Evolutionary conservation across 257 asterid species (phyloP).

Genomic region (Solanum appendiculatum): DNA sequence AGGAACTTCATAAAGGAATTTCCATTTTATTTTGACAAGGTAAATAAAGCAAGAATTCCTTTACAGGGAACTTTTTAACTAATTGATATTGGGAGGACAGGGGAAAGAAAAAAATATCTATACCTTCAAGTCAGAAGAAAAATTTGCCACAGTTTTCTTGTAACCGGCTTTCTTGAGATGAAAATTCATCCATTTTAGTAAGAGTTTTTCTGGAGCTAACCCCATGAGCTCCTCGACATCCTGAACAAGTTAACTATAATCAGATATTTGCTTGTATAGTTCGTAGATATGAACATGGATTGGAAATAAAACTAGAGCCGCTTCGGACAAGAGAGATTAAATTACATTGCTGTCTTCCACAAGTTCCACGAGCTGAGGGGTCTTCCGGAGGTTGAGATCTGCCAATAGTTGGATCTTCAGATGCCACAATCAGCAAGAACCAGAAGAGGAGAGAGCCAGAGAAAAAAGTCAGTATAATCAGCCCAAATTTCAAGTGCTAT

Average conservation of each 20-base stretch:
- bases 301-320: neutral
- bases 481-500: neutral
- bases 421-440: slow-evolving; percentile 1
- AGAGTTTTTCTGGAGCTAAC: slow-evolving; percentile 93
- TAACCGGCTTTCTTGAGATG: slow-evolving; percentile 94
- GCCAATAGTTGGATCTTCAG: slow-evolving; percentile 91
- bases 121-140: slow-evolving; percentile 93
- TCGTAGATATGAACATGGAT: neutral
- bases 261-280: neutral
- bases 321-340: neutral
- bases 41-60: neutral
- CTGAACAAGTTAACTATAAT: slow-evolving; percentile 33
- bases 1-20: neutral
- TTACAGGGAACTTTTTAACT: neutral
- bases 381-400: slow-evolving; percentile 96
- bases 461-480: neutral
- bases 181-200: slow-evolving; percentile 95
- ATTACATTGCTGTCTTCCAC: slow-evolving; percentile 89
- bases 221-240: slow-evolving; percentile 96
- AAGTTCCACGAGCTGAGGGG: slow-evolving; percentile 94
- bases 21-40: neutral
- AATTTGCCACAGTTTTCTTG: slow-evolving; percentile 70
- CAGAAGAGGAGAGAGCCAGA: neutral
- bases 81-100: neutral
- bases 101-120: neutral